Conservation (phyloP, 345 rosid species). For the Brassica cretica region DNA sequence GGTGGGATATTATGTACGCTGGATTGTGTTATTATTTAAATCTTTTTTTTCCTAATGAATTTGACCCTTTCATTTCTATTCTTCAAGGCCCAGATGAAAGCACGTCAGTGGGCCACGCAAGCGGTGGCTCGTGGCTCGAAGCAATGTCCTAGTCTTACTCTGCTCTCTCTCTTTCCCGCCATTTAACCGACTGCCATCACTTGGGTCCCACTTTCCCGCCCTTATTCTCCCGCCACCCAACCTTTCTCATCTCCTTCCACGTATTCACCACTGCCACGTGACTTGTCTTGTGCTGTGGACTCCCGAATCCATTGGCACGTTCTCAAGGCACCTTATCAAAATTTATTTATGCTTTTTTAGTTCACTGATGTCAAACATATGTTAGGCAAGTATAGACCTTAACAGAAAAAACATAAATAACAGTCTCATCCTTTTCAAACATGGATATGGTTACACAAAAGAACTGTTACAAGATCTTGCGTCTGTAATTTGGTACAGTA, state of each 20-base stretch:
- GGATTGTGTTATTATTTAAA: not conserved
- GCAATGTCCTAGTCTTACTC: conserved; percentile 10
- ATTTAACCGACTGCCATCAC: conserved; percentile 33
- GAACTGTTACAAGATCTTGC: not conserved
- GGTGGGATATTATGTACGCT: not conserved
- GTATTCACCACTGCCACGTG: conserved; percentile 21
- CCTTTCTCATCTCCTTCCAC: conserved; percentile 14
- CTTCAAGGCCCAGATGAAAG: not conserved
- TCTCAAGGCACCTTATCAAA: conserved; percentile 1
- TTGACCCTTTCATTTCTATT: not conserved
- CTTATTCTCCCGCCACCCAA: conserved; percentile 30
- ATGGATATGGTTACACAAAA: not conserved
- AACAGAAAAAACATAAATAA: not conserved
- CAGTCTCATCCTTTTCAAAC: not conserved
- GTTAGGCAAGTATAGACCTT: not conserved
- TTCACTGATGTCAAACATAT: not conserved
- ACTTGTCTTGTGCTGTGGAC: not conserved
- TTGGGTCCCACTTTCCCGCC: conserved; percentile 38
- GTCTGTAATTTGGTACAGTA: not conserved
- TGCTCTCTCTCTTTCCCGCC: conserved; percentile 27
- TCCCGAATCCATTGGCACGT: not conserved
- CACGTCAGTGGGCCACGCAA: conserved; percentile 19
- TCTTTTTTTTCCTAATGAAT: not conserved
- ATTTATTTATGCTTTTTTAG: not conserved
- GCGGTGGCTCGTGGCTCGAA: conserved; percentile 33